Base-by-base conservation (phyloP, 179 eudicot genomes). In the Kewa caespitosa region DNA sequence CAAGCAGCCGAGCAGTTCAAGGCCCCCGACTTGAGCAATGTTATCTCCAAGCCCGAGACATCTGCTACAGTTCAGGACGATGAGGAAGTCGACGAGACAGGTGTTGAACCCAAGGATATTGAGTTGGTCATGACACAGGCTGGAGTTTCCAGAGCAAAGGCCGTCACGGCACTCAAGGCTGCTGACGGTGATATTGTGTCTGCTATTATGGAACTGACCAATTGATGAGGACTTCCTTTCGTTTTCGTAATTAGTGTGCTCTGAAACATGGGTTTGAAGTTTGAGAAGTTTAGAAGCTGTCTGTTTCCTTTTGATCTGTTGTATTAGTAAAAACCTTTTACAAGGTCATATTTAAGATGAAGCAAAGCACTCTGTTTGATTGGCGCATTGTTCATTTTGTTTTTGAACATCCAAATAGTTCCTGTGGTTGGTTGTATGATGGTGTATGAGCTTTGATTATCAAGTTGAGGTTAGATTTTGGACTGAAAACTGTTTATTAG, bases 41-140 rank as follows among this genome's bases (percentile, higher is more conserved):
- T 83, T 25, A 70, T 82, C 8, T 77, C 97, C n/a, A 85, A 88
- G 79, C 79, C 97, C 0, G 97, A 90, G 81, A 68, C 92, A 17
- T 80, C 90, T 32, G 80, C 82, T n/a, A 62, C 75, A 38, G 80
- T 78, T 72, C 87, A 91, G 67, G 97, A 91, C 41, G 97, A 91
- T 17, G 97, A 91, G 81, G 97, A 90, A 22, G 90, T 84, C 6
- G 97, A 90, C 23, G 90, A 88, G 50, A 80, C 87, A 0, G 93
- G 93, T 4, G 91, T 91, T 25, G 96, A 91, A 67, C 90, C 96
- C 6, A 89, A 89, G 85, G 96, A 91, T 62, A 90, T 91, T 12
- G 96, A 91, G 73, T 78, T 91, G 79, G 96, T 91, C 23, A 91
- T 91, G 96, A 91, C 96, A 13, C 96, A 91, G 65, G 97, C 97